Evolutionary conservation across 2,329 filamentous ascomycete species (phyloP), one percentile per base, ranked within the genome.

Genomic region (Raffaelea arxii): DNA sequence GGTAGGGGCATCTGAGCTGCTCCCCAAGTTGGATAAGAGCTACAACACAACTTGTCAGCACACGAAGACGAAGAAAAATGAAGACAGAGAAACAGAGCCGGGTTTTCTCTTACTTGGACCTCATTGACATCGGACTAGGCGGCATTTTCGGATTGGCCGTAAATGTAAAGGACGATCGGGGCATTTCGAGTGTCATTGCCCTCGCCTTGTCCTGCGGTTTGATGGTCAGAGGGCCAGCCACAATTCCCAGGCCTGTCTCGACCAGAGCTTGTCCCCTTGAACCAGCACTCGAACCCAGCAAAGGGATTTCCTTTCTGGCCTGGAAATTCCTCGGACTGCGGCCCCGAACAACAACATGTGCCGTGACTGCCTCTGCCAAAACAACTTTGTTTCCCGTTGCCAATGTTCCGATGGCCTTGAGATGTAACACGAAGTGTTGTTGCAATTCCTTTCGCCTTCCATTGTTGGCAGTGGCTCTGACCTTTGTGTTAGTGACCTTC

Each of bases 291-390:
- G 77, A 80, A 18, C 86, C 86, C 46, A 88, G 77, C 41, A 97
- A 74, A 3, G 91, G 89, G 50, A 95, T 84, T 62, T 97, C 91
- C 63, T 95, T 96, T 44, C 91, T 77, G 10, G 89, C 85, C 63
- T 94, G 89, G 63, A 97, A 97, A 64, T 97, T 97, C 32, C 91
- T 78, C 4, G 91, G 91, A 63, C 90, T 96, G 56, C 91, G 79
- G 30, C 91, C 91, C 51, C 91, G 84, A 25, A 97, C 91, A 46
- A 97, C 94, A 55, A 97, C 91, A 2, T 91, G 87, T 1, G 88
- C 85, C 1, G 91, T 96, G 25, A 82, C 82, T 16, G 88, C 81
- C 64, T 96, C 90, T 44, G 84, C 85, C 44, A 96, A 74, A 7
- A 87, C 76, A 27, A 88, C 76, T 63, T 90, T 94, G 27, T 75